These are phyloP conservation scores for Ramaria sp. DNA, from an alignment of 768 basidiomycete species.

Conservation along the genomic window DNA sequence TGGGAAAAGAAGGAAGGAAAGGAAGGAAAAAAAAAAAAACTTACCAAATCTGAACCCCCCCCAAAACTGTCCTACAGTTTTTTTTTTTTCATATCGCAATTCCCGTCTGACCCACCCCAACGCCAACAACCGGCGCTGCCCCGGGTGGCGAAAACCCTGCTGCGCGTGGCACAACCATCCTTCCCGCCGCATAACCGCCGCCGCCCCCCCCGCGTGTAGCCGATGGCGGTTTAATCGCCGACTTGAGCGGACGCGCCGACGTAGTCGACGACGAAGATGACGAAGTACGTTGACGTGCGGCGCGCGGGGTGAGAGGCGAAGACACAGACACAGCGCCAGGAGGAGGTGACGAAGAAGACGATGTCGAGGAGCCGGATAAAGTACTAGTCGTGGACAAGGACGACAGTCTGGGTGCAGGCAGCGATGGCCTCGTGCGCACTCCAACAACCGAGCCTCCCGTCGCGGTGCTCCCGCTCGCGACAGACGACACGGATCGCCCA, in stretches of 20 bases:
- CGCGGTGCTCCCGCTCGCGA: too few species aligned
- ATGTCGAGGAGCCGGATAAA: background rate
- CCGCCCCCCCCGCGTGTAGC: background rate
- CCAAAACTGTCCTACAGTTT: too few species aligned
- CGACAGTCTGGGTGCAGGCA: background rate
- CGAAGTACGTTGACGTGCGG: background rate
- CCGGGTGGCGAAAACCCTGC: background rate
- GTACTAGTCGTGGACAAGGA: background rate
- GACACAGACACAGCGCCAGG: background rate
- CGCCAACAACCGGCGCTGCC: background rate
- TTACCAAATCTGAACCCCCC: too few species aligned
- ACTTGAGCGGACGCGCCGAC: background rate
- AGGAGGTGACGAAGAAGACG: background rate
- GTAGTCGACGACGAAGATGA: background rate
- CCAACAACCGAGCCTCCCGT: too few species aligned
- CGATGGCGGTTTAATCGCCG: background rate
- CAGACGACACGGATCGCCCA: background rate
- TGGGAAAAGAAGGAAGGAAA: too few species aligned
- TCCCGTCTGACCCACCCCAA: background rate
- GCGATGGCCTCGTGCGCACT: background rate
- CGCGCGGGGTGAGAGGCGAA: background rate
- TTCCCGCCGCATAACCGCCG: background rate
- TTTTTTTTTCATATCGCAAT: background rate
- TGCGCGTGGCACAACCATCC: background rate
- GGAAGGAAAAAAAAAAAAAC: too few species aligned